Conservation (phyloP, 1,284 basidiomycete genomes). For the Ustilago crameri region DNA sequence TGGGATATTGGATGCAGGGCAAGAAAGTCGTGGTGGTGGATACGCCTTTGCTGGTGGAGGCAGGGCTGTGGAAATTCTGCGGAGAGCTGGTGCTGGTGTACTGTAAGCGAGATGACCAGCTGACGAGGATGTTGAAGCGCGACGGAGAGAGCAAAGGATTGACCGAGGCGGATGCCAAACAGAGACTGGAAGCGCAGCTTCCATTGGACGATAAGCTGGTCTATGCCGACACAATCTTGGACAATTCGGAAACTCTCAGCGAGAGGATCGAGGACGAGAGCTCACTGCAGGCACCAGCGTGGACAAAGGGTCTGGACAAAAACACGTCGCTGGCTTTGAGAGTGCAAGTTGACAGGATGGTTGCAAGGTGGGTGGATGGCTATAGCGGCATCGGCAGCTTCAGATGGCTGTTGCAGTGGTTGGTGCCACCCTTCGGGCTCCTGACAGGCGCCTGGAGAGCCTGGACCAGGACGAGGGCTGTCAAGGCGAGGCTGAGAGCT, state of each 20-base stretch:
- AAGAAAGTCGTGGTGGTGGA: conserved; percentile 85
- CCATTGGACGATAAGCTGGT: conserved; percentile 81
- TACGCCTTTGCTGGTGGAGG: conserved; percentile 92
- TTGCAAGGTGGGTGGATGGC: conserved; percentile 71
- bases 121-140: conserved; percentile 60
- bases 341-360: conserved; percentile 76
- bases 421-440: conserved; percentile 80
- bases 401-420: conserved; percentile 78
- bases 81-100: conserved; percentile 88
- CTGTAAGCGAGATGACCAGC: conserved; percentile 68
- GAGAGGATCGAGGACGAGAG: conserved; percentile 4
- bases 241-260: conserved; percentile 81
- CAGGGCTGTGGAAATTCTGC: conserved; percentile 85
- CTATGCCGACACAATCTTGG: conserved; percentile 87
- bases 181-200: conserved; percentile 83
- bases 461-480: conserved; percentile 14
- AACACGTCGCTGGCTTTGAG: conserved; percentile 66
- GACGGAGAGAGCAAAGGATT: conserved; percentile 68
- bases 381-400: conserved; percentile 73
- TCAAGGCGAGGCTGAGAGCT: conserved; percentile 23
- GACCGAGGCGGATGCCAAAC: conserved; percentile 72
- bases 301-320: conserved; percentile 19
- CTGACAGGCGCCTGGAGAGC: conserved; percentile 64
- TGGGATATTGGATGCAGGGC: conserved; percentile 81
- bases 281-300: conserved; percentile 12